These are phyloP conservation scores for Funneliformis geosporum DNA, from an alignment of 192 early-diverging fungal genomes.

Conservation along the genomic window DNA sequence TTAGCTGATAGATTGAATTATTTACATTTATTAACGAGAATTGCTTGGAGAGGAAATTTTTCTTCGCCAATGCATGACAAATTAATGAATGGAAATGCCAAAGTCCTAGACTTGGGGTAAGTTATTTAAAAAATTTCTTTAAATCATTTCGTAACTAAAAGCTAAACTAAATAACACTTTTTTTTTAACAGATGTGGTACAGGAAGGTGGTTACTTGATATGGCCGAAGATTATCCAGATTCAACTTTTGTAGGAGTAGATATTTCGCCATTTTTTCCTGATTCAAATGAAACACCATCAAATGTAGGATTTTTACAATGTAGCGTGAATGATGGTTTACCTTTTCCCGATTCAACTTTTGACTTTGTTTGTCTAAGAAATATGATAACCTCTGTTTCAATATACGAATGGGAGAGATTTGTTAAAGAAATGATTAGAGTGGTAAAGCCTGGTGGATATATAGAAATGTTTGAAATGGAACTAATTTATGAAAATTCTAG, in stretches of 20 bases:
- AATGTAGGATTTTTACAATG: constrained; percentile 45
- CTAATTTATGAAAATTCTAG: constrained; percentile 38
- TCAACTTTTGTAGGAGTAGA: constrained; percentile 39
- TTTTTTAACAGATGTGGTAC: no score
- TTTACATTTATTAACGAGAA: no score
- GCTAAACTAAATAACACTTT: no score
- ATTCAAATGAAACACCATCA: constrained; percentile 37
- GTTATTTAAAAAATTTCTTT: no score
- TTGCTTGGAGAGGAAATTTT: no score
- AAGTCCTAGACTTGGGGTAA: no score
- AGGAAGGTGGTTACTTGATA: no score
- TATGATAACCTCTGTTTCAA: constrained; percentile 34
- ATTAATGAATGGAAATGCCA: no score
- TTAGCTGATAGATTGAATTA: no score
- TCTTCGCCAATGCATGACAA: no score
- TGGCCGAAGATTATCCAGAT: no score
- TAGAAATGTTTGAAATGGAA: constrained; percentile 51
- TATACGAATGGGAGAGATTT: constrained; percentile 36
- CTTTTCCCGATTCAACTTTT: constrained; percentile 45
- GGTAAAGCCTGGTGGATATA: constrained; percentile 55
- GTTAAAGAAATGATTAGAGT: constrained; percentile 48
- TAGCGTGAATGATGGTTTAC: constrained; percentile 41
- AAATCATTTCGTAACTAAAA: no score
- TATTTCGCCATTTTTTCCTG: constrained; percentile 41
- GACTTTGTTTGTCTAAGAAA: constrained; percentile 43